Percentiles rank a stretch among this genome's conserved stretches.
These are phyloP conservation scores for Ceratocystis huliohia DNA, from an alignment of 2,329 filamentous ascomycete genomes.

Conservation along the genomic window DNA sequence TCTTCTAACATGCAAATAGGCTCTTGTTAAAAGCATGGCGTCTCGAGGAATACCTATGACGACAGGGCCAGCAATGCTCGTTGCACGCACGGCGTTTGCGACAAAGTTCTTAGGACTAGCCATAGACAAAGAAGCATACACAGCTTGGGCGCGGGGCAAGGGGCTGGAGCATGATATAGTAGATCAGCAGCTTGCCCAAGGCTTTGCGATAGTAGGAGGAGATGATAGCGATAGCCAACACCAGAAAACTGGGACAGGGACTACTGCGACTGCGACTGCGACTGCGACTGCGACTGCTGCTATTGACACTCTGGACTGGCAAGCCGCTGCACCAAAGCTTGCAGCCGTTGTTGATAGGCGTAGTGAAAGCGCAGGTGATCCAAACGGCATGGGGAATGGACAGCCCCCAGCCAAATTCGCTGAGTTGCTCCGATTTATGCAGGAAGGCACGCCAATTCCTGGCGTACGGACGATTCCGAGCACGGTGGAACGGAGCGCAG, in stretches of 20 bases:
- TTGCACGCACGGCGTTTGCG: constrained; percentile 56
- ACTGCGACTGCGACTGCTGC: constrained; percentile 6
- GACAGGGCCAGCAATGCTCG: constrained; percentile 12
- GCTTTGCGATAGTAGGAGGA: not conserved
- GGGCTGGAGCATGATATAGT: constrained; percentile 27
- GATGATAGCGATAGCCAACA: not conserved
- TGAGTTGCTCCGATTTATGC: constrained; percentile 74
- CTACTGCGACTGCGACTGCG: constrained; percentile 7
- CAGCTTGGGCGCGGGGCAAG: constrained; percentile 42
- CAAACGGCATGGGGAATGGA: constrained; percentile 22
- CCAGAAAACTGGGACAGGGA: constrained; percentile 12
- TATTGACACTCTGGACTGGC: constrained; percentile 32
- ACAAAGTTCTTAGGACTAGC: constrained; percentile 36
- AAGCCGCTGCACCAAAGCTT: constrained; percentile 37
- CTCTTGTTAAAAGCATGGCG: constrained; percentile 30
- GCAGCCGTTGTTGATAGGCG: constrained; percentile 36
- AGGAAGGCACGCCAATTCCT: constrained; percentile 67
- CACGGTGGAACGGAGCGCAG: constrained; percentile 59
- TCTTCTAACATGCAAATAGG: constrained; percentile 12
- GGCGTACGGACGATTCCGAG: constrained; percentile 80
- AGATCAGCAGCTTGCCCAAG: constrained; percentile 28
- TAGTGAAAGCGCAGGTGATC: not conserved
- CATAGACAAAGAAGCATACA: constrained; percentile 57
- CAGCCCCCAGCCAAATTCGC: constrained; percentile 45
- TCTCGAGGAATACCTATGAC: constrained; percentile 45